Conservation (phyloP, 768 basidiomycete species). For the Tephrocybe sp. region DNA sequence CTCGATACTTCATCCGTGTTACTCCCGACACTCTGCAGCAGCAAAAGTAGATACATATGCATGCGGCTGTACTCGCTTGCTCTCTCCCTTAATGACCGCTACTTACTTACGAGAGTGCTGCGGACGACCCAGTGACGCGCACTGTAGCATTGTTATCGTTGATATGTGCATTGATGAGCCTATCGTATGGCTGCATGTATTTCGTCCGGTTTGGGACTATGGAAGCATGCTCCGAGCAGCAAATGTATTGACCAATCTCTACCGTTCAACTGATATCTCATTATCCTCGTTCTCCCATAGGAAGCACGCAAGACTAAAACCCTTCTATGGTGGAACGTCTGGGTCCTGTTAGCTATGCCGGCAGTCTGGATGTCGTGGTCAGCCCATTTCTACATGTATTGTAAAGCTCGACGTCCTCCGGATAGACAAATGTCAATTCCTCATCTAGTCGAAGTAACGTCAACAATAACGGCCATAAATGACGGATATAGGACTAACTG, state of each 20-base stretch:
- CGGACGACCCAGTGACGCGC: conserved; percentile 58
- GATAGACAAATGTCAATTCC: conserved; percentile 78
- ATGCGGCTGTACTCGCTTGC: conserved; percentile 10
- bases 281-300: conserved; percentile 28
- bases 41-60: conserved; percentile 18
- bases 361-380: conserved; percentile 72
- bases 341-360: conserved; percentile 63
- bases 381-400: conserved; percentile 52
- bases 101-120: too few species aligned
- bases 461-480: not conserved
- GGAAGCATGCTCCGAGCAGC: conserved; percentile 70
- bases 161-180: conserved; percentile 64
- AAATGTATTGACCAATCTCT: conserved; percentile 14
- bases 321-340: conserved; percentile 50
- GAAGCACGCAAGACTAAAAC: conserved; percentile 46
- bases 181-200: conserved; percentile 72
- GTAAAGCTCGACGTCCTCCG: conserved; percentile 71
- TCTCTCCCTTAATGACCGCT: too few species aligned
- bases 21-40: not conserved
- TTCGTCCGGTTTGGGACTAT: conserved; percentile 71
- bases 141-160: conserved; percentile 63
- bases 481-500: conserved; percentile 38
- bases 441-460: conserved; percentile 47
- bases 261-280: not conserved
- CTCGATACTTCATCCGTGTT: conserved; percentile 3